Conservation (phyloP, 2,329 filamentous ascomycete genomes). For the Apiospora marii region DNA sequence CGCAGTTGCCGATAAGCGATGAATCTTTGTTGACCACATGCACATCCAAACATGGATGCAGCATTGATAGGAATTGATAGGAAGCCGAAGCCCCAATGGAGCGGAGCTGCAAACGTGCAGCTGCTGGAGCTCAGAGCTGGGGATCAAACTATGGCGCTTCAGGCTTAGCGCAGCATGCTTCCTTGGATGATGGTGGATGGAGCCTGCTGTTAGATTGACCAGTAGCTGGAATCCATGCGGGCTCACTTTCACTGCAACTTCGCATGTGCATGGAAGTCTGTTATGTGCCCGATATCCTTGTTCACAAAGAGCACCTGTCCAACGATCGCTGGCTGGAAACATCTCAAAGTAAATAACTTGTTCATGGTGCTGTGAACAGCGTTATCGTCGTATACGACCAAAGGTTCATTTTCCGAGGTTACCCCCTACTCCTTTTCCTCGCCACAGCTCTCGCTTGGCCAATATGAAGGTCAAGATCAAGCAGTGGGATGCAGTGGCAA, state of each 20-base stretch:
- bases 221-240: constrained; percentile 13
- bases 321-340: neutral
- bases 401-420: neutral
- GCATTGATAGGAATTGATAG: constrained; percentile 8
- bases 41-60: constrained; percentile 12
- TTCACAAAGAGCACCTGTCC: neutral
- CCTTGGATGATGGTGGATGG: neutral
- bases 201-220: neutral
- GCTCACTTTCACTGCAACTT: neutral
- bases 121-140: constrained; percentile 20
- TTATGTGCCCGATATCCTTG: neutral
- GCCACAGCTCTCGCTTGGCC: constrained; percentile 20
- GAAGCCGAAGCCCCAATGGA: neutral
- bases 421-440: neutral
- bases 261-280: neutral
- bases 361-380: neutral
- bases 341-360: neutral
- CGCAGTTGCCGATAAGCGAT: constrained; percentile 1
- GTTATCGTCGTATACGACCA: neutral
- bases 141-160: neutral
- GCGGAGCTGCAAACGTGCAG: constrained; percentile 16
- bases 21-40: constrained; percentile 21
- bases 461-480: constrained; percentile 95
- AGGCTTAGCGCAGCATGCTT: neutral
- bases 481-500: constrained; percentile 92